Evolutionary conservation across 176 grass and related monocot genomes (phyloP), one percentile per base, ranked within the genome.

Genomic region (Microstegium vimineum): DNA sequence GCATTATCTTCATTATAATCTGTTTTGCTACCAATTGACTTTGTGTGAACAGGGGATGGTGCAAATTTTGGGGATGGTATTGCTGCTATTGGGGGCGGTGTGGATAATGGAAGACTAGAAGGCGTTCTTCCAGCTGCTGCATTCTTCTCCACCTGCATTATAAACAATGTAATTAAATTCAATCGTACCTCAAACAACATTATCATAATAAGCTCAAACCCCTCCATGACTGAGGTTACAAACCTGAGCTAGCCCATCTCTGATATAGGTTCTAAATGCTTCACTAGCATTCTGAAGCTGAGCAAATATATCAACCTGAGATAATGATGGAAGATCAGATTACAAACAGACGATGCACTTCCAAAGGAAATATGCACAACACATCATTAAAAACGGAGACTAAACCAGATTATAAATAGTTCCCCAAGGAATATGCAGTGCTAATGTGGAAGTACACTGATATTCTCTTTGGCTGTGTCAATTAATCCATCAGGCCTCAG

Each of bases 271-370:
- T 90, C 96, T 94, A 82, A 99, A 99, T 52, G 96, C 96, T 88
- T 95, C 96, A 66, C 96, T 99, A 62, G 96, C 96, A 90, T 95
- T 99, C 86, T 99, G 93, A 68, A 99, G 96, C 89, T 99, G 96
- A 71, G 96, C 71, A 80, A 99, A 99, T 89, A 99, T 99, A 83
- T 99, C 96, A 77, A 99, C 89, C 96, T 99, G 87, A 54, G 46
- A 14, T 85, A 65, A 83, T 61, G 23, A 45, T 71, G 36, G 80
- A n/a, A 20, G 31, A 73, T 67, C 32, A 74, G 47, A 66, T 27
- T 26, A 66, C 1, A 49, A 40, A 47, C 2, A 60, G 10, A 20
- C 5, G 18, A 54, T 8, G 37, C 40, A 66, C 1, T 52, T 73
- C 17, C 17, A 73, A 73, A 0, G 22, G 5, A 16, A 72, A 74